Conservation (phyloP, 768 basidiomycete species). For the Mycena galopus region DNA sequence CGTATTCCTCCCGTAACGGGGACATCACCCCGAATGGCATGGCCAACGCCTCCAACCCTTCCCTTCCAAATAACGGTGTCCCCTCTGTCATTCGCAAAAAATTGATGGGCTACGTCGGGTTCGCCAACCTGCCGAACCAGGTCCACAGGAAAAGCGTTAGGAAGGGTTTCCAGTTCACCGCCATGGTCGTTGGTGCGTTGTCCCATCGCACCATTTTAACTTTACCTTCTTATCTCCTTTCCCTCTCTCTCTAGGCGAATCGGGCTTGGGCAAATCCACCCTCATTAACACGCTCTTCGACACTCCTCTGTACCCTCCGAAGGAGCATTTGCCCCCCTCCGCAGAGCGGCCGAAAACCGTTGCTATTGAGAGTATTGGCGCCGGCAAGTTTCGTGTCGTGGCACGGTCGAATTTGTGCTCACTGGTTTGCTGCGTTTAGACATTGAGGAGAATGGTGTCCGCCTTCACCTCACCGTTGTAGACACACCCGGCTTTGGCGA, state of each 20-base stretch:
- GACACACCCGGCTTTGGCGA: slow-evolving; percentile 99
- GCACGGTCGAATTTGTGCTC: slow-evolving; percentile 34
- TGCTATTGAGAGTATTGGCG: slow-evolving; percentile 97
- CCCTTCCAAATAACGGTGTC: slow-evolving; percentile 57
- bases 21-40: slow-evolving; percentile 71
- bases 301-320: slow-evolving; percentile 92
- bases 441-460: slow-evolving; percentile 98
- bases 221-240: slow-evolving; percentile 41
- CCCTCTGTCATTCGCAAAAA: slow-evolving; percentile 84
- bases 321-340: slow-evolving; percentile 86
- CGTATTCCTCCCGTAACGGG: slow-evolving; percentile 75
- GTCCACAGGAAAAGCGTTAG: slow-evolving; percentile 98
- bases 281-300: slow-evolving; percentile 99
- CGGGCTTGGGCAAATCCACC: slow-evolving; percentile 98
- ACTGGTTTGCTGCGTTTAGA: slow-evolving; percentile 66
- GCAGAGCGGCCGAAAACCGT: slow-evolving; percentile 93
- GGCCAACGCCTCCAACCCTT: slow-evolving; percentile 75
- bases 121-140: slow-evolving; percentile 99
- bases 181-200: slow-evolving; percentile 97
- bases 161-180: slow-evolving; percentile 99
- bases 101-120: slow-evolving; percentile 94
- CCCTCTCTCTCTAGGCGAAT: slow-evolving; percentile 79
- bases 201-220: slow-evolving; percentile 39
- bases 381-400: slow-evolving; percentile 71
- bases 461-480: slow-evolving; percentile 97